Percentiles rank a stretch among this genome's conserved stretches.
Conservation (phyloP, 2,329 filamentous ascomycete genomes). For the Aspergillus sp. region DNA sequence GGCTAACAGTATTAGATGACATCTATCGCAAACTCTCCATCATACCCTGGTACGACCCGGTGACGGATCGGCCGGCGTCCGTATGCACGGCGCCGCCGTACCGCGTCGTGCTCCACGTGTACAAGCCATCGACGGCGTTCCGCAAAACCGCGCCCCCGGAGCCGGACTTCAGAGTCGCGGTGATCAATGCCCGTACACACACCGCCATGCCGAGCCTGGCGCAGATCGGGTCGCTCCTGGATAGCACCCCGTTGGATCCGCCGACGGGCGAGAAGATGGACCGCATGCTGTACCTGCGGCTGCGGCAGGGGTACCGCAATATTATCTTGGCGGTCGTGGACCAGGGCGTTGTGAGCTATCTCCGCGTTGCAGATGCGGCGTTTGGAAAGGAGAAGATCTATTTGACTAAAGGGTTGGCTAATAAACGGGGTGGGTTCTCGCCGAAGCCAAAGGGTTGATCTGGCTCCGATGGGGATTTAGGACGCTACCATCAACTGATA, state of each 20-base stretch:
- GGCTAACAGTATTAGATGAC: conserved; percentile 49
- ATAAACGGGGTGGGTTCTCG: conserved; percentile 29
- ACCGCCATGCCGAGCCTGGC: conserved; percentile 70
- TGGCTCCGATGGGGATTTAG: not conserved
- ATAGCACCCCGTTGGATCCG: conserved; percentile 69
- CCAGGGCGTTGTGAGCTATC: conserved; percentile 83
- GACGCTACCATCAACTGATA: no score
- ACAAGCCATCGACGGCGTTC: conserved; percentile 71
- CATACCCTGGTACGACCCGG: conserved; percentile 68
- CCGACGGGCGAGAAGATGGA: conserved; percentile 50
- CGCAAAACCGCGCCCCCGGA: conserved; percentile 74
- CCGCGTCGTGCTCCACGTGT: conserved; percentile 75
- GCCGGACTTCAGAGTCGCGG: conserved; percentile 82
- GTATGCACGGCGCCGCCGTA: conserved; percentile 54
- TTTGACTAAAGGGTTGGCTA: conserved; percentile 41
- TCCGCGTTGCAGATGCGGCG: conserved; percentile 74
- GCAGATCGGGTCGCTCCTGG: conserved; percentile 70
- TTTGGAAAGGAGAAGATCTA: conserved; percentile 76
- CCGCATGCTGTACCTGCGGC: conserved; percentile 65
- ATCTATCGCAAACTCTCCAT: conserved; percentile 77
- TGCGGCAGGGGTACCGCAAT: conserved; percentile 82
- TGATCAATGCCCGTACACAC: conserved; percentile 69
- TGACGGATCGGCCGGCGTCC: conserved; percentile 23
- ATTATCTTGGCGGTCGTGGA: conserved; percentile 87
- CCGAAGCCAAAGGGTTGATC: conserved; percentile 31